These are phyloP conservation scores for Trichoderma cornu-damae DNA, from an alignment of 2,329 filamentous ascomycete species.

Conservation along the genomic window DNA sequence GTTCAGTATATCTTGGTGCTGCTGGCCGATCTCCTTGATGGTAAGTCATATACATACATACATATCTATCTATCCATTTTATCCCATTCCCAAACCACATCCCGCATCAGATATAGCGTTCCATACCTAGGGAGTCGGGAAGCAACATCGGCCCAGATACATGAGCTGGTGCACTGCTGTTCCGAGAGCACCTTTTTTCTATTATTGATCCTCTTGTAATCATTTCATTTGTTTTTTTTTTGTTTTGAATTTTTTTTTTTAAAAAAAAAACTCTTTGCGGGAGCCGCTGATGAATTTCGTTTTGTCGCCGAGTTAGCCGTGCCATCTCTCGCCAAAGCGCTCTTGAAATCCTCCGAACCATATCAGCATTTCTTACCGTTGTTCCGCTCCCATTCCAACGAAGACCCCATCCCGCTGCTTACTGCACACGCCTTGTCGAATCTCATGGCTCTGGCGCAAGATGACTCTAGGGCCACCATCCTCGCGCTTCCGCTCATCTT, in stretches of 20 bases:
- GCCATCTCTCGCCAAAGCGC: constrained; percentile 68
- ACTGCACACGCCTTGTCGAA: constrained; percentile 80
- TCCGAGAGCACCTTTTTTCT: not conserved
- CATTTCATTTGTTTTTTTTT: not conserved
- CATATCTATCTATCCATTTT: too few species aligned
- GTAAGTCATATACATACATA: constrained; percentile 52
- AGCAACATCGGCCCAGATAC: not conserved
- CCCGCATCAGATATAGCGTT: not conserved
- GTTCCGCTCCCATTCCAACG: constrained; percentile 68
- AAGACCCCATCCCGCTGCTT: constrained; percentile 82
- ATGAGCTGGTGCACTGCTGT: not conserved
- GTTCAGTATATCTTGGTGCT: constrained; percentile 93
- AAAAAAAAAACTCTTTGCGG: too few species aligned
- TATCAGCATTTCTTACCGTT: constrained; percentile 81
- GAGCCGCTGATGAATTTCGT: not conserved
- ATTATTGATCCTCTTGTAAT: not conserved
- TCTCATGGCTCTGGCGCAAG: constrained; percentile 65
- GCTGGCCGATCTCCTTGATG: constrained; percentile 78
- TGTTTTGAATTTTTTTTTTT: too few species aligned
- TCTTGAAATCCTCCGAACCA: constrained; percentile 70
- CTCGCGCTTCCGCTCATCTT: constrained; percentile 77
- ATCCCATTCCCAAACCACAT: not conserved
- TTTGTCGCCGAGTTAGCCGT: constrained; percentile 54
- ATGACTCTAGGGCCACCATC: constrained; percentile 60
- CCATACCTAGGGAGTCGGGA: not conserved